Conservation (phyloP, 495 filamentous ascomycete genomes). For the Elaphomyces granulatus region DNA sequence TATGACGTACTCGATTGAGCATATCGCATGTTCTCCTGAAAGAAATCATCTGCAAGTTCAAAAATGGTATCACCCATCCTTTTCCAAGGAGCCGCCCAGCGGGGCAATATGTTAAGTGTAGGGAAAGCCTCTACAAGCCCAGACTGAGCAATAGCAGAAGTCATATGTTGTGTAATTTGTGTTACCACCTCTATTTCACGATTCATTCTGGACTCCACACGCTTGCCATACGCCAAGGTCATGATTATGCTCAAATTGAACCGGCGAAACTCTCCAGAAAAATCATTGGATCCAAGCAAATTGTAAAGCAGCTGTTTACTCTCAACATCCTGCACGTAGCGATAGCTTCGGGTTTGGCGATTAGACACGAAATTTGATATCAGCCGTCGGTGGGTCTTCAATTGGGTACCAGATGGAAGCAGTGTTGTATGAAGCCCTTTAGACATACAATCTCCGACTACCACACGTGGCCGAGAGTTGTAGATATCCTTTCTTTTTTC, state of each 20-base stretch:
- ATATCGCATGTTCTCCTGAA: no score
- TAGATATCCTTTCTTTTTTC: slow-evolving; percentile 8
- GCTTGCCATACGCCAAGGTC: slow-evolving; percentile 4
- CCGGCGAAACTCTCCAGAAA: slow-evolving; percentile 37
- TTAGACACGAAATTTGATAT: background rate
- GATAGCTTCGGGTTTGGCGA: background rate
- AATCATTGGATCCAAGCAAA: background rate
- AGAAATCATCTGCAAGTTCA: no score
- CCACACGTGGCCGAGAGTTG: slow-evolving; percentile 16
- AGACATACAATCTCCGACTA: slow-evolving; percentile 6
- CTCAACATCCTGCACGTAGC: slow-evolving; percentile 22
- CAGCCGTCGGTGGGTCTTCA: background rate
- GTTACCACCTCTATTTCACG: slow-evolving; percentile 8
- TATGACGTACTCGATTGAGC: no score
- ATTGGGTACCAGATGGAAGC: slow-evolving; percentile 5
- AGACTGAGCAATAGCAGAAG: no score
- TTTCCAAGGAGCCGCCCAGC: slow-evolving; percentile 15
- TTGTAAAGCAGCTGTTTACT: slow-evolving; percentile 19
- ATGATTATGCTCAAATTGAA: slow-evolving; percentile 44
- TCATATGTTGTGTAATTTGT: slow-evolving; percentile 1
- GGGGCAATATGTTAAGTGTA: slow-evolving; percentile 15
- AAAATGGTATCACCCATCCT: background rate
- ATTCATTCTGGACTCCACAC: slow-evolving; percentile 12
- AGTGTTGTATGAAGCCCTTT: slow-evolving; percentile 9
- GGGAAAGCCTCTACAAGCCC: slow-evolving; percentile 23